Percentiles rank a stretch among this genome's conserved stretches.
Evolutionary conservation across 208 protist genomes (phyloP).

Genomic region (Leishmania major): DNA sequence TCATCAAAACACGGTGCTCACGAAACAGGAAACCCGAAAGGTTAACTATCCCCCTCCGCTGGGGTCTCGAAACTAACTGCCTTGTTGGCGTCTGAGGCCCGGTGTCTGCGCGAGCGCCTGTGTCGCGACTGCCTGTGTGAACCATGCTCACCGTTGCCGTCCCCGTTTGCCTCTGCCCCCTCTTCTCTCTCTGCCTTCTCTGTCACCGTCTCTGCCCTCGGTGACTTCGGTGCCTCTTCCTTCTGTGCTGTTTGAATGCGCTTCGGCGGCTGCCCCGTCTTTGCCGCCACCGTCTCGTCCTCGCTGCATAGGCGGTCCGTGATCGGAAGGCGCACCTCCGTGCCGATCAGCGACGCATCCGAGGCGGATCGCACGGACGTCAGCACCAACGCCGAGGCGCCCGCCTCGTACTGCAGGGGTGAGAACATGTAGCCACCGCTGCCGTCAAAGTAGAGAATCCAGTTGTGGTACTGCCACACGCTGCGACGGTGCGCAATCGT

Average conservation of each 20-base stretch:
- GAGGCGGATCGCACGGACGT: constrained; percentile 26
- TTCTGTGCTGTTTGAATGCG: not conserved
- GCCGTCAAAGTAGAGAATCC: constrained; percentile 82
- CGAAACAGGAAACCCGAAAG: constrained; percentile 5
- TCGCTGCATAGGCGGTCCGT: constrained; percentile 21
- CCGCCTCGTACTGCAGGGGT: constrained; percentile 44
- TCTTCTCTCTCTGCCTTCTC: not conserved
- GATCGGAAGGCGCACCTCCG: constrained; percentile 33
- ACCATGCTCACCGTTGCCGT: not conserved
- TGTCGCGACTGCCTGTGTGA: not conserved
- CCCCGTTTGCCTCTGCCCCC: not conserved
- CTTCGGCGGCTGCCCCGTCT: not conserved
- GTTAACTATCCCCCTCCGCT: not conserved
- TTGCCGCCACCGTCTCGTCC: not conserved
- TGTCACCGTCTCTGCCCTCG: not conserved
- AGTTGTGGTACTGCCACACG: constrained; percentile 84
- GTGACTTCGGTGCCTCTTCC: not conserved
- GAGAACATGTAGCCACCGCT: constrained; percentile 74
- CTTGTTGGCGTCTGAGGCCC: not conserved
- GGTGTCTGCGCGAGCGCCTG: not conserved
- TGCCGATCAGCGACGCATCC: constrained; percentile 32
- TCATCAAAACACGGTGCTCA: not conserved
- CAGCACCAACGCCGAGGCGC: constrained; percentile 26
- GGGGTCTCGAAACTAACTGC: not conserved
- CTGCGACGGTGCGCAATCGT: constrained; percentile 84